Percentiles rank a stretch among this genome's conserved stretches.
These are phyloP conservation scores for Pulveroboletus sp. DNA, from an alignment of 768 basidiomycete species.

Conservation along the genomic window DNA sequence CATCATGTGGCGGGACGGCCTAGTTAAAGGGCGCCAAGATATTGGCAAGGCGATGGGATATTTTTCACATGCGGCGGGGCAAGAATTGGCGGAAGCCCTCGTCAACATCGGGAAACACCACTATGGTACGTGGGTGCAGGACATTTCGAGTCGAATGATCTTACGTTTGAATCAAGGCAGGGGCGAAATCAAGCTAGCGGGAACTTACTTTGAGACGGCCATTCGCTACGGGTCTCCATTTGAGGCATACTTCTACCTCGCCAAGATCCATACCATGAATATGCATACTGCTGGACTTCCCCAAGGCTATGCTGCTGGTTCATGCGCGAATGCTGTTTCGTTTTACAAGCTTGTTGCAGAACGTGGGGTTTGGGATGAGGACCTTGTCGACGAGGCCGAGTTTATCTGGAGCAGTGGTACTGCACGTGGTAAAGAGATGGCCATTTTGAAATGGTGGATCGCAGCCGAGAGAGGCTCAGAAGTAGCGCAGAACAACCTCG, in stretches of 20 bases:
- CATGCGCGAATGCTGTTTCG: constrained; percentile 85
- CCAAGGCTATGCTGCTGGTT: constrained; percentile 53
- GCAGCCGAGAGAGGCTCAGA: constrained; percentile 92
- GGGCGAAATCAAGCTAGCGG: constrained; percentile 63
- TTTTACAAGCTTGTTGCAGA: constrained; percentile 93
- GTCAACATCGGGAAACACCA: constrained; percentile 85
- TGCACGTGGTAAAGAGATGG: constrained; percentile 70
- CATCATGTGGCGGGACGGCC: constrained; percentile 87
- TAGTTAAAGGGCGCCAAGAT: constrained; percentile 68
- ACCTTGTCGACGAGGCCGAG: constrained; percentile 78
- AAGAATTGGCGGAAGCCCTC: constrained; percentile 89
- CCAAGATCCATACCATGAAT: constrained; percentile 67
- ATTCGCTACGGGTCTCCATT: constrained; percentile 85
- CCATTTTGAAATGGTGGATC: constrained; percentile 92
- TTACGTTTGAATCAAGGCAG: constrained; percentile 42
- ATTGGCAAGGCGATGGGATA: constrained; percentile 54
- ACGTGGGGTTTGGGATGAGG: constrained; percentile 82
- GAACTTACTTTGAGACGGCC: constrained; percentile 77
- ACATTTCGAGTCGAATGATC: background rate
- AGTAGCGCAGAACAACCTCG: constrained; percentile 92
- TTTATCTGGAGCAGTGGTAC: constrained; percentile 64
- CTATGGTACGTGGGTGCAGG: constrained; percentile 41
- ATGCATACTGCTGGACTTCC: constrained; percentile 40
- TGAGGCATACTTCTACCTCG: constrained; percentile 93
- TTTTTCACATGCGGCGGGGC: constrained; percentile 76